Base-by-base conservation (phyloP, 108 stramenopile genomes). In the Thalassiosira profunda region DNA sequence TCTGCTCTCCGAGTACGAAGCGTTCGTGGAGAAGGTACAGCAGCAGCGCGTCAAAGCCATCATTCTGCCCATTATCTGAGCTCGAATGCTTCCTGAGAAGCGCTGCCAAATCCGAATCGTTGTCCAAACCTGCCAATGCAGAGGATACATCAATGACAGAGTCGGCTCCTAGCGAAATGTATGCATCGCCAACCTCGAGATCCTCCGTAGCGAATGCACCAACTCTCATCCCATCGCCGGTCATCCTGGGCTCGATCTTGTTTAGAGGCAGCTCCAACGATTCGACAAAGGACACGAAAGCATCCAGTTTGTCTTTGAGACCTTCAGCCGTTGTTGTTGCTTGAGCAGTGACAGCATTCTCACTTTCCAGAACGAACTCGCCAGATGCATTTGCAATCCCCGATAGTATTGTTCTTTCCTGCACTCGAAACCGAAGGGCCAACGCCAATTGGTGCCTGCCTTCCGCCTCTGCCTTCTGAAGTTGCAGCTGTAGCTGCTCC, bases 1-100 rank as follows among this genome's bases (percentile, higher is more conserved):
- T 78, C n/a, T 42, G 25, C 26, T 71, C 51, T n/a, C 74, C 52
- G 30, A 58, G 72, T 25, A 68, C 65, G 36, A 89, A 93, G 15
- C 77, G 58, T 55, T 93, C 90, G 42, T 84, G 59, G 20, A 93
- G 61, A 4, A 91, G 66, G 20, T 80, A 81, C 10, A 93, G 41
- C 37, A 89, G 42, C 18, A 93, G 68, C 25, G 74, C 80, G 51
- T 88, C 83, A 31, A 80, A 81, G 15, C 67, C 79, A 48, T 90
- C 88, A 21, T 45, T 45, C n/a, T n/a, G n/a, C n/a, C n/a, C n/a
- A n/a, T n/a, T n/a, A n/a, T n/a, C n/a, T n/a, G n/a, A n/a, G n/a
- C n/a, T n/a, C n/a, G n/a, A n/a, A n/a, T n/a, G n/a, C n/a, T n/a
- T n/a, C n/a, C n/a, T n/a, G 15, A 76, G 35, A 8, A 76, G 59